phyloP scores from a whole-genome alignment of 345 rosid species.

The Acer yangbiense region DNA sequence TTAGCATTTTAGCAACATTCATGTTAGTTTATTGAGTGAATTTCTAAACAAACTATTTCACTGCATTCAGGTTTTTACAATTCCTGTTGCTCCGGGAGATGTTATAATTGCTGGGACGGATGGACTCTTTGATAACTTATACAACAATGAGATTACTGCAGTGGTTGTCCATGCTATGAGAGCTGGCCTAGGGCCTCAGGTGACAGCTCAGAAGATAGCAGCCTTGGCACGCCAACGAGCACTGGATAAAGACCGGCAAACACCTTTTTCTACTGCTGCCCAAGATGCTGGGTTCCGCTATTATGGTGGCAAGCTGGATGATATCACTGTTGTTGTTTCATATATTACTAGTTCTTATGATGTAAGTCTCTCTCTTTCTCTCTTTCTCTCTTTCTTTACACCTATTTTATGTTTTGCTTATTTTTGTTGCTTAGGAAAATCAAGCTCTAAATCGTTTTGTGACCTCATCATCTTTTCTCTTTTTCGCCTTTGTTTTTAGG shows the following conservation, averaged over 20 bases:
- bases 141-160: conserved; percentile 95
- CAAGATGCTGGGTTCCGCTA: conserved; percentile 98
- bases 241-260: conserved; percentile 85
- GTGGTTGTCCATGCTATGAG: conserved; percentile 93
- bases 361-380: conserved; percentile 29
- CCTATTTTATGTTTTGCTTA: not conserved
- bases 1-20: conserved; percentile 5
- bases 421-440: conserved; percentile 7
- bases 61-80: conserved; percentile 65
- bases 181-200: conserved; percentile 86
- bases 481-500: not conserved
- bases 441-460: not conserved
- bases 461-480: not conserved
- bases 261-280: conserved; percentile 97
- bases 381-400: conserved; percentile 4
- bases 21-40: conserved; percentile 1
- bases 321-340: conserved; percentile 97
- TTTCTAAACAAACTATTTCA: not conserved
- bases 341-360: conserved; percentile 55
- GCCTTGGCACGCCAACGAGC: conserved; percentile 97
- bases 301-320: conserved; percentile 99
- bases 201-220: conserved; percentile 96
- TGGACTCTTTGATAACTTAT: conserved; percentile 93
- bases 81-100: conserved; percentile 92
- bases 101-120: conserved; percentile 91